Percentiles rank a stretch among this genome's conserved stretches.
Conservation (phyloP, 2,329 filamentous ascomycete species). For the Hymenoscyphus salicellus region DNA sequence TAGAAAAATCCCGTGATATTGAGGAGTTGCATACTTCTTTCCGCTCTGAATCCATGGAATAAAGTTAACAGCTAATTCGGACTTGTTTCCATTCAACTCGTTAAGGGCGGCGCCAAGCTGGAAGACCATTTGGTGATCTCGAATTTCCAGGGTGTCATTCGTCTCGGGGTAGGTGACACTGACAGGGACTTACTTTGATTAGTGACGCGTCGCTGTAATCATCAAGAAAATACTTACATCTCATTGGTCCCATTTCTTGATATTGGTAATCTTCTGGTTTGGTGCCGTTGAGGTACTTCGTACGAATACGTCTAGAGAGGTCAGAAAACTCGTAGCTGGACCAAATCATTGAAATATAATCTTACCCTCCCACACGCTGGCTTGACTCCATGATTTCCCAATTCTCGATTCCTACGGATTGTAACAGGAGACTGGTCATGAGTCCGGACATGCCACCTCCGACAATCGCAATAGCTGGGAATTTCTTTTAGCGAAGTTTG, state of each 20-base stretch:
- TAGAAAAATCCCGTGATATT: background rate
- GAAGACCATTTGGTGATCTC: conserved; percentile 63
- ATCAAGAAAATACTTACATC: background rate
- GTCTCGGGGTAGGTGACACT: conserved; percentile 34
- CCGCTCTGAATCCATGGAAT: conserved; percentile 61
- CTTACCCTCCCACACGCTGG: conserved; percentile 54
- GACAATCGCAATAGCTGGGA: conserved; percentile 52
- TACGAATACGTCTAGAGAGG: conserved; percentile 51
- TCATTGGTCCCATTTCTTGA: conserved; percentile 45
- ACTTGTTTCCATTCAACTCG: conserved; percentile 46
- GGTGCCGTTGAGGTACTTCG: conserved; percentile 57
- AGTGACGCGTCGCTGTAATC: background rate
- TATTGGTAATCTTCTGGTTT: conserved; percentile 61
- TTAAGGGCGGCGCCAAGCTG: conserved; percentile 61
- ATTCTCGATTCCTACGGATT: conserved; percentile 49
- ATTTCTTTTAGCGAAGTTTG: background rate
- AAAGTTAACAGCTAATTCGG: conserved; percentile 23
- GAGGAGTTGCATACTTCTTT: conserved; percentile 40
- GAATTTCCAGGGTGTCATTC: conserved; percentile 46
- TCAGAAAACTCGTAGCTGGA: background rate
- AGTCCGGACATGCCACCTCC: conserved; percentile 65
- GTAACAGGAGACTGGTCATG: conserved; percentile 49
- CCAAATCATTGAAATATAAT: background rate
- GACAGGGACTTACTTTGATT: conserved; percentile 58
- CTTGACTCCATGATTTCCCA: conserved; percentile 61